Conservation (phyloP, 179 eudicot species). For the Nepenthes alata region DNA sequence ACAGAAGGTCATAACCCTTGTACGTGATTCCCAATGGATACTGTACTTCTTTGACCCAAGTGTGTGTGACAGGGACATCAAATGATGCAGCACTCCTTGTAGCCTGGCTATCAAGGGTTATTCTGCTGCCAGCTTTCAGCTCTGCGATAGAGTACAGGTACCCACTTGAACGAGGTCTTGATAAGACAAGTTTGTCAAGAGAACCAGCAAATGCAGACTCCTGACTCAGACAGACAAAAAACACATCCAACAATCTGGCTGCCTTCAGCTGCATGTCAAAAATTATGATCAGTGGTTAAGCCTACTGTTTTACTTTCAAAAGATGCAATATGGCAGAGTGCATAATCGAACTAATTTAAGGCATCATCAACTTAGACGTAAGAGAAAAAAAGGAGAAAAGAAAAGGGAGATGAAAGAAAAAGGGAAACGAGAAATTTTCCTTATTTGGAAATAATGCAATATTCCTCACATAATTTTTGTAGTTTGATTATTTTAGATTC, state of each 20-base stretch:
- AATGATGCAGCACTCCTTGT: constrained; percentile 17
- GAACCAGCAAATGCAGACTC: constrained; percentile 83
- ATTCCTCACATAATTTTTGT: too few species aligned
- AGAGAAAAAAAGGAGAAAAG: too few species aligned
- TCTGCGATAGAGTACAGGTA: constrained; percentile 79
- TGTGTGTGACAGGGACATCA: constrained; percentile 18
- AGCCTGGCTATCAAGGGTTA: constrained; percentile 12
- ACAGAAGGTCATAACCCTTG: constrained; percentile 53
- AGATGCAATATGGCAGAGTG: too few species aligned
- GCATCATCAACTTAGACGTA: too few species aligned
- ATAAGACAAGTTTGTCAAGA: constrained; percentile 47
- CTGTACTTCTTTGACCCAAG: constrained; percentile 20
- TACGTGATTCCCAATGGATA: constrained; percentile 17
- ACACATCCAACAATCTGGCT: constrained; percentile 66
- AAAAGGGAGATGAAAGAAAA: too few species aligned
- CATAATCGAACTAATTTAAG: too few species aligned
- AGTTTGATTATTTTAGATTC: too few species aligned
- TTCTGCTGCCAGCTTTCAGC: constrained; percentile 32
- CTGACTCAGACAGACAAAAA: constrained; percentile 70
- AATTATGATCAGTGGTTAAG: constrained; percentile 5
- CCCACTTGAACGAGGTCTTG: constrained; percentile 51
- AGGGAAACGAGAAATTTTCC: too few species aligned
- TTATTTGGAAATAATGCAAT: too few species aligned
- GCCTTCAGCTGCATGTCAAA: constrained; percentile 49
- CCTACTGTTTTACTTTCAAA: background rate